Conservation (phyloP, 2,329 filamentous ascomycete genomes). For the Fusarium goolgardi region DNA sequence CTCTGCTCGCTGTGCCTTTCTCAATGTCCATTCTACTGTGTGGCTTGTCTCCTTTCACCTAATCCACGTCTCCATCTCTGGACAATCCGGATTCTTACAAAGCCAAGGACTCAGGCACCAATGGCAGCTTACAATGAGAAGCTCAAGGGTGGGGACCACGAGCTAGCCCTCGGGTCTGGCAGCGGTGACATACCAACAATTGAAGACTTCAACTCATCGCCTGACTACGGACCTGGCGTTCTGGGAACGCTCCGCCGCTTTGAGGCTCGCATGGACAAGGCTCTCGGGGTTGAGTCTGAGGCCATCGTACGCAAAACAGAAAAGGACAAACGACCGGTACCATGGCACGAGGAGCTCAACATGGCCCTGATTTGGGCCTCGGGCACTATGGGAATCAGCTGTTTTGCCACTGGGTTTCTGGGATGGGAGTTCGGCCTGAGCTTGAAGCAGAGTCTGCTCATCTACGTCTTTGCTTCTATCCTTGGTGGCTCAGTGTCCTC, state of each 20-base stretch:
- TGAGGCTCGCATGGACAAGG: conserved; percentile 13
- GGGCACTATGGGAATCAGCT: conserved; percentile 12
- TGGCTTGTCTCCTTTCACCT: not conserved
- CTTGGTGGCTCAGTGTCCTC: conserved; percentile 10
- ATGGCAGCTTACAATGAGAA: conserved; percentile 14
- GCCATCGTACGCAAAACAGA: conserved; percentile 12
- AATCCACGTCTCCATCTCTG: not conserved
- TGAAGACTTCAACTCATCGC: not conserved
- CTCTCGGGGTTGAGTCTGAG: conserved; percentile 11
- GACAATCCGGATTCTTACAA: not conserved
- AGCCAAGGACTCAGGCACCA: not conserved
- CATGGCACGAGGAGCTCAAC: conserved; percentile 17
- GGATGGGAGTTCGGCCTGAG: conserved; percentile 16
- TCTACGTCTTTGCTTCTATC: conserved; percentile 8
- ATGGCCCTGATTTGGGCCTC: conserved; percentile 19
- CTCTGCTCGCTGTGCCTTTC: not conserved
- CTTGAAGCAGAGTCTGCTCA: conserved; percentile 17
- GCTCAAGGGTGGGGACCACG: conserved; percentile 4
- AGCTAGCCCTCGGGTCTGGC: conserved; percentile 12
- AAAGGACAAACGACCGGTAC: conserved; percentile 8
- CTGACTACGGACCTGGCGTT: not conserved
- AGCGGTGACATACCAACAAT: not conserved
- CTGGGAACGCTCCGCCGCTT: conserved; percentile 14
- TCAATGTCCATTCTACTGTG: not conserved
- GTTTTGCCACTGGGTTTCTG: conserved; percentile 14